A percentile compares a stretch with the other conserved stretches of the same genome.
Conservation (phyloP, 148 eudicot species). For the Rhododendron vialii region DNA sequence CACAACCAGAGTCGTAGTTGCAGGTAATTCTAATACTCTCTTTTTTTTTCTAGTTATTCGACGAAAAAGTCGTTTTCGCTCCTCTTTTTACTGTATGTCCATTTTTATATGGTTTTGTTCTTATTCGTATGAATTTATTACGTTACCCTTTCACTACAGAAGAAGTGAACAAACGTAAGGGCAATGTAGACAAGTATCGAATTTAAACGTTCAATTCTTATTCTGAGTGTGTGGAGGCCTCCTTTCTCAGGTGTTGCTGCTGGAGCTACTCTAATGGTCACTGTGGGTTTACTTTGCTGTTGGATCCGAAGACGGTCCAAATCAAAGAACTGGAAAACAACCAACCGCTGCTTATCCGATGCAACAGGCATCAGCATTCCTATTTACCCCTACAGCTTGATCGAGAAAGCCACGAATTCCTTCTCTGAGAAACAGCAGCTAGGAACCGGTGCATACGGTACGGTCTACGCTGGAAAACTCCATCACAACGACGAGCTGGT, state of each 20-base stretch:
- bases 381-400: conserved; percentile 21
- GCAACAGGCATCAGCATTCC: conserved; percentile 28
- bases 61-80: background rate
- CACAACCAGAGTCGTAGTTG: conserved; percentile 34
- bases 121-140: background rate
- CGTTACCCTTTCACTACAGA: background rate
- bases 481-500: conserved; percentile 21
- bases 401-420: conserved; percentile 28
- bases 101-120: background rate
- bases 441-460: conserved; percentile 33
- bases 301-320: conserved; percentile 23
- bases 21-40: conserved; percentile 31
- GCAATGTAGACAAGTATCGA: background rate
- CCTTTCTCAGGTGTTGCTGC: conserved; percentile 35
- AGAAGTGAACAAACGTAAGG: background rate
- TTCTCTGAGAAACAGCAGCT: conserved; percentile 29
- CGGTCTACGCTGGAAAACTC: conserved; percentile 37
- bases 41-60: too few species aligned
- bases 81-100: background rate
- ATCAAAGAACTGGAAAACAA: conserved; percentile 10
- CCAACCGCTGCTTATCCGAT: conserved; percentile 24
- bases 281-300: conserved; percentile 31
- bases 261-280: conserved; percentile 34
- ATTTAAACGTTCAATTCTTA: background rate
- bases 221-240: background rate